Percentiles rank a stretch among this genome's conserved stretches.
phyloP scores from a whole-genome alignment of 345 rosid species.

The Eucalyptus erythrocorys region DNA sequence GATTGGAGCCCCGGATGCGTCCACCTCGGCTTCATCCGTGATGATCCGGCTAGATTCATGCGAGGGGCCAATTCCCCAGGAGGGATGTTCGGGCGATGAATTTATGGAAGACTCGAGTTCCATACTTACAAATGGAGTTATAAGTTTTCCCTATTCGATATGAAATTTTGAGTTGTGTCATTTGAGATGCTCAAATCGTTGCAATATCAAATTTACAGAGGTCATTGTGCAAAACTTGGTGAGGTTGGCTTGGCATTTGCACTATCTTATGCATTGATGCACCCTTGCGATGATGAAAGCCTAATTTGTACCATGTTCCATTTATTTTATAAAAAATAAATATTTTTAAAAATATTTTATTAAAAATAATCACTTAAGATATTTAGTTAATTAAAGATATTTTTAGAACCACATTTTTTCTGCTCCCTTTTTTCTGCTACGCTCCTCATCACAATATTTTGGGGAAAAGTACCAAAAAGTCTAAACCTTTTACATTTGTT shows the following conservation, averaged over 20 bases:
- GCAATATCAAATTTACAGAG: neutral
- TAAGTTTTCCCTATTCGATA: accelerated
- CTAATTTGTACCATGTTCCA: too few species aligned
- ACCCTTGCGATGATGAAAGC: neutral
- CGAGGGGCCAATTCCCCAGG: neutral
- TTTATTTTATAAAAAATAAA: too few species aligned
- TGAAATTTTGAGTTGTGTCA: accelerated
- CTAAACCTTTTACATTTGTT: too few species aligned
- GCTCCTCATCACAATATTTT: neutral
- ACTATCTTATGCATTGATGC: neutral
- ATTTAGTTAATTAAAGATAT: neutral
- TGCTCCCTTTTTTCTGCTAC: accelerated
- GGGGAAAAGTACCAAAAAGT: too few species aligned
- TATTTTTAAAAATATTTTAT: too few species aligned
- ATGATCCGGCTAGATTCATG: neutral
- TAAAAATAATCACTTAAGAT: too few species aligned
- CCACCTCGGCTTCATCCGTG: neutral
- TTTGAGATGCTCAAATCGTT: neutral
- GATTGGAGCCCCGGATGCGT: accelerated
- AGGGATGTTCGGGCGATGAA: neutral
- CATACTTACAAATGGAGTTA: neutral
- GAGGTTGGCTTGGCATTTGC: neutral
- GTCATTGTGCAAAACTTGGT: neutral
- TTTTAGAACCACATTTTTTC: too few species aligned
- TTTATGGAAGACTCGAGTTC: neutral